Conservation (phyloP, 768 basidiomycete species). For the Gyrodon lividus region DNA sequence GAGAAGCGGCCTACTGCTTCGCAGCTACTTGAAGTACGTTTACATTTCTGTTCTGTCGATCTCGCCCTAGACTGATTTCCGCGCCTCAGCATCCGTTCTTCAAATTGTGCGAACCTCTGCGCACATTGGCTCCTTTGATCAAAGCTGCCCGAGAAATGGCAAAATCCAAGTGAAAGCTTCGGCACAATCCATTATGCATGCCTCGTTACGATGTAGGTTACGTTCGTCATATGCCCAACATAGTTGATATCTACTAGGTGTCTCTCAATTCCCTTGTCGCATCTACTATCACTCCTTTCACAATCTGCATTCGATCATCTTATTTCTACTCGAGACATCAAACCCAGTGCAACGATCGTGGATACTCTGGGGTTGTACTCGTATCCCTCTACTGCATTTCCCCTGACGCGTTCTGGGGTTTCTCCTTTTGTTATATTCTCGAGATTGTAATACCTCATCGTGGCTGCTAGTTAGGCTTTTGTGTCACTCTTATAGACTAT, state of each 20-base stretch:
- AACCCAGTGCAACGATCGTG: conserved; percentile 2
- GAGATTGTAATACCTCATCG: conserved; percentile 31
- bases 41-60: neutral
- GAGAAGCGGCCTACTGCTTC: conserved; percentile 90
- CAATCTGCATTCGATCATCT: conserved; percentile 14
- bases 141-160: conserved; percentile 89
- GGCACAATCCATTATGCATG: neutral
- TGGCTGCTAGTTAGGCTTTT: conserved; percentile 15
- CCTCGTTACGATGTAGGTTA: neutral
- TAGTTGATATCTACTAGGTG: conserved; percentile 16
- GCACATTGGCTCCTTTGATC: conserved; percentile 85
- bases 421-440: conserved; percentile 20
- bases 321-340: conserved; percentile 12
- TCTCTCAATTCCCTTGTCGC: conserved; percentile 6
- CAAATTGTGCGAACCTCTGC: conserved; percentile 80
- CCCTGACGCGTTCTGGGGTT: neutral
- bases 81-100: conserved; percentile 77
- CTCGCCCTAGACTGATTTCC: conserved; percentile 3
- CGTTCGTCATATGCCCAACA: neutral
- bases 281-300: conserved; percentile 18
- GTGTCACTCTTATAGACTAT: conserved; percentile 25
- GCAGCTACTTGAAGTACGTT: conserved; percentile 68
- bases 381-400: conserved; percentile 1
- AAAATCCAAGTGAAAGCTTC: conserved; percentile 46
- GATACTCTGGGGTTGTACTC: conserved; percentile 17